Percentiles rank a stretch among this genome's conserved stretches.
phyloP scores from a whole-genome alignment of 345 rosid genomes.

The Boechera stricta region DNA sequence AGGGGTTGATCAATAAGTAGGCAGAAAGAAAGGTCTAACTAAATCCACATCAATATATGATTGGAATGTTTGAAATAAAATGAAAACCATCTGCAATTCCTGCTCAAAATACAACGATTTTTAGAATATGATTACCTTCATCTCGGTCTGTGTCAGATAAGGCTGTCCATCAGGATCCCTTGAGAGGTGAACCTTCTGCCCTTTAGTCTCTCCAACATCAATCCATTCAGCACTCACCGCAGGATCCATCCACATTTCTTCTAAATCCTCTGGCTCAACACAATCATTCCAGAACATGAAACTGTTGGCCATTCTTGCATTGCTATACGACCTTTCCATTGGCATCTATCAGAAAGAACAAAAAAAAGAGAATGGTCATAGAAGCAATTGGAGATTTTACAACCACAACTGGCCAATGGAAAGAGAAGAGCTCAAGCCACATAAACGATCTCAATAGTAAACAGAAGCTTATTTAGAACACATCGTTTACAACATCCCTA shows the following conservation, averaged over 20 bases:
- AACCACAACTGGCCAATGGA: constrained; percentile 4
- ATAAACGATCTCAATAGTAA: neutral
- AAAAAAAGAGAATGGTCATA: neutral
- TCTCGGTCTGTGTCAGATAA: constrained; percentile 88
- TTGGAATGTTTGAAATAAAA: neutral
- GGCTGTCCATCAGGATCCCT: constrained; percentile 95
- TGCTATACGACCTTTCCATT: constrained; percentile 43
- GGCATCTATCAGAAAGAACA: constrained; percentile 30
- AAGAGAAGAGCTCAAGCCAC: constrained; percentile 16
- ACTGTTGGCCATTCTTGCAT: constrained; percentile 63
- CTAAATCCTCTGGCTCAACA: constrained; percentile 65
- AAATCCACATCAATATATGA: neutral
- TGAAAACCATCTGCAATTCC: neutral
- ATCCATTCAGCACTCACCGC: constrained; percentile 82
- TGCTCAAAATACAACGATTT: neutral
- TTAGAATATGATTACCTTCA: constrained; percentile 58
- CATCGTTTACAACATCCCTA: neutral
- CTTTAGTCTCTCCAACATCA: constrained; percentile 81
- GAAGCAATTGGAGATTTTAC: constrained; percentile 9
- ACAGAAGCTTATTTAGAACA: constrained; percentile 10
- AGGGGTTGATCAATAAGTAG: constrained; percentile 5
- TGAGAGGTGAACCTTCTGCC: constrained; percentile 83
- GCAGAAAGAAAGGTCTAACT: neutral
- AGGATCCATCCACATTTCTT: constrained; percentile 84
- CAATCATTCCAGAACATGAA: constrained; percentile 93